Conservation (phyloP, 192 early-diverging fungal species). For the Coemansia aciculifera region DNA sequence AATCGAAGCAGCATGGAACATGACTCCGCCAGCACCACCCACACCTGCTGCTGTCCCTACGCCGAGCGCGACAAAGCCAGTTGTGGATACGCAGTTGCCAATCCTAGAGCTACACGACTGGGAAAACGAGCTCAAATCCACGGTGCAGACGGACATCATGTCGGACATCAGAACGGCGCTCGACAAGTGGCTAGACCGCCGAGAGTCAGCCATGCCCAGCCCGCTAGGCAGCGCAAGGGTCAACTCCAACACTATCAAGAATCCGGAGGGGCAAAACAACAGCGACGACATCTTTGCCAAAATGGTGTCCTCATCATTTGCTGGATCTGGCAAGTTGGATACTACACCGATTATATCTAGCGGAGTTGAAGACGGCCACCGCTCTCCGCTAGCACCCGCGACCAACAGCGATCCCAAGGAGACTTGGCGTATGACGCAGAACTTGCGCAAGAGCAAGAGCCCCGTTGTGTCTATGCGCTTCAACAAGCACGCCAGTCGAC, state of each 20-base stretch:
- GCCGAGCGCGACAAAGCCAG: background rate
- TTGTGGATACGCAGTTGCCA: conserved; percentile 21
- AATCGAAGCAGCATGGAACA: conserved; percentile 46
- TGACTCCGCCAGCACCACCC: conserved; percentile 9
- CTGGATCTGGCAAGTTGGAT: background rate
- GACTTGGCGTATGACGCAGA: conserved; percentile 37
- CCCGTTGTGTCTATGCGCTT: conserved; percentile 22
- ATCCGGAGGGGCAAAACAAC: background rate
- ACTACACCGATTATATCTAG: background rate
- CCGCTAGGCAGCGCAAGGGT: background rate
- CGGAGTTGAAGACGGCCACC: background rate
- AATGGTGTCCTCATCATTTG: conserved; percentile 3
- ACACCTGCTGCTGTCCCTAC: conserved; percentile 13
- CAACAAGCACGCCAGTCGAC: conserved; percentile 42
- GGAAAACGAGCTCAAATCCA: conserved; percentile 46
- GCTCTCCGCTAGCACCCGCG: conserved; percentile 12
- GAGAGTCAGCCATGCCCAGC: conserved; percentile 11
- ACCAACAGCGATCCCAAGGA: conserved; percentile 31
- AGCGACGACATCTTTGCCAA: background rate
- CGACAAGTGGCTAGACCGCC: conserved; percentile 48
- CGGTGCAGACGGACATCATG: conserved; percentile 45
- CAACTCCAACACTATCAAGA: background rate
- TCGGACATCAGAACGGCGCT: conserved; percentile 42
- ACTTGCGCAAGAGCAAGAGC: conserved; percentile 34
- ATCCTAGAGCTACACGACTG: conserved; percentile 48